phyloP scores from a whole-genome alignment of 2,329 filamentous ascomycete genomes.

The Pseudogymnoascus sp. region DNA sequence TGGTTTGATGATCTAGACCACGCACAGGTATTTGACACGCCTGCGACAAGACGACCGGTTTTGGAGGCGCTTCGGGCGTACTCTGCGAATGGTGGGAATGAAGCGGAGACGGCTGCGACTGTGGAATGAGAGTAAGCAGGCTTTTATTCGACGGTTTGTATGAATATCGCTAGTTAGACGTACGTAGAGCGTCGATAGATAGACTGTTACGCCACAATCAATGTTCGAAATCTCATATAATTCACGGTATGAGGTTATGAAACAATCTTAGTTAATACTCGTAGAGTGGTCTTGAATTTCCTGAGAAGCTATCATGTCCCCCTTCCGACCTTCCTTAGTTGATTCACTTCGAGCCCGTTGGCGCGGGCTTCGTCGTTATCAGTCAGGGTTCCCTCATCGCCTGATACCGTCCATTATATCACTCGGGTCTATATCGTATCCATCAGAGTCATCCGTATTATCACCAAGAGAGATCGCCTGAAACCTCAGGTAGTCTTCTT shows the following conservation, averaged over 20 bases:
- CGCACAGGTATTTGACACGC: constrained; percentile 43
- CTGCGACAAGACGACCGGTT: constrained; percentile 25
- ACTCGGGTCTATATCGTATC: too few relatives aligned
- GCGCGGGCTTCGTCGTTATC: too few relatives aligned
- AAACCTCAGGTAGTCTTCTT: neutral
- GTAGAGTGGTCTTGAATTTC: too few relatives aligned
- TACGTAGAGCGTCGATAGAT: too few relatives aligned
- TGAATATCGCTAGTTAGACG: neutral
- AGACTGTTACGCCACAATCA: too few relatives aligned
- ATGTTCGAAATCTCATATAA: neutral
- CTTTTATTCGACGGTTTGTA: neutral
- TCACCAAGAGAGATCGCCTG: neutral
- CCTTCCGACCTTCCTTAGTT: too few relatives aligned
- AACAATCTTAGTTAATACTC: neutral
- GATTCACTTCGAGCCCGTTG: too few relatives aligned
- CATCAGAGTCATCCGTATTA: neutral
- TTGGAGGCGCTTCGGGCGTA: constrained; percentile 26
- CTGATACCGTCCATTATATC: too few relatives aligned
- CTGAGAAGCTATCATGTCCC: too few relatives aligned
- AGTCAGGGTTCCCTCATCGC: too few relatives aligned
- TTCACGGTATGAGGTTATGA: neutral
- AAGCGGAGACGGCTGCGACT: neutral
- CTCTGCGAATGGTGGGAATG: neutral
- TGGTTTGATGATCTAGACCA: constrained; percentile 50
- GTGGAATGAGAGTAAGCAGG: neutral